Base-by-base conservation (phyloP, 495 filamentous ascomycete species). In the Friedmanniomyces endolithicus region DNA sequence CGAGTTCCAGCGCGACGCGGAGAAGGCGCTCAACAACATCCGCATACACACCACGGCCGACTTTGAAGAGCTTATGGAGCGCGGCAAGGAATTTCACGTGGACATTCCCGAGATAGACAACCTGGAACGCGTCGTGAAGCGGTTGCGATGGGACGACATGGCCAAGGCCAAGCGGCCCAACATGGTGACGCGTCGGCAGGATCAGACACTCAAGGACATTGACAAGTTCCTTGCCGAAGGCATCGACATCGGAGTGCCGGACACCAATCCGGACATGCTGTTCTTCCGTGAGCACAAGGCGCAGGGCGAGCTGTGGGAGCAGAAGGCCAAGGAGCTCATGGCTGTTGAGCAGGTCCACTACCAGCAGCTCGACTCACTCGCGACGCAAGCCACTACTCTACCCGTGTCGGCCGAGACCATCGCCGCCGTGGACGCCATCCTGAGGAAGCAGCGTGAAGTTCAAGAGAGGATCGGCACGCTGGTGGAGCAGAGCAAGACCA, bases 371-470 rank as follows among this genome's bases (percentile, higher is more conserved):
- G 90, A 97, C 66, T 88, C 92, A 3, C 74, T 99, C 29, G 90
- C 88, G 65, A 78, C 77, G 2, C 78, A 83, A 58, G 81, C 82
- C n/a, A 79, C 80, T 34, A 75, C 76, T 6, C 76, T 96, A 41
- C 92, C 92, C 0, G 88, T 97, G 27, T 83, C 83, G 0, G 71
- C 81, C 6, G 84, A 90, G 33, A 96, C 88, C 0, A 74, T 94
- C 12, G 80, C 83, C 17, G 77, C 78, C 12, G 85, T 99, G 41
- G 94, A 99, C 63, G 84, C 87, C 50, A 95, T 96, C 55, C 74
- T 99, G 55, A 87, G 87, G 65, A 97, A 95, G 71, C 92, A 99
- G 66, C 84, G 94, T 46, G 92, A 97, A 66, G 88, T 90, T 1
- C 89, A 95, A 65, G 82, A 84, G 35, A 84, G 88, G 63, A 94